These are phyloP conservation scores for Solanum chilense DNA, from an alignment of 257 asterid species.

Conservation along the genomic window DNA sequence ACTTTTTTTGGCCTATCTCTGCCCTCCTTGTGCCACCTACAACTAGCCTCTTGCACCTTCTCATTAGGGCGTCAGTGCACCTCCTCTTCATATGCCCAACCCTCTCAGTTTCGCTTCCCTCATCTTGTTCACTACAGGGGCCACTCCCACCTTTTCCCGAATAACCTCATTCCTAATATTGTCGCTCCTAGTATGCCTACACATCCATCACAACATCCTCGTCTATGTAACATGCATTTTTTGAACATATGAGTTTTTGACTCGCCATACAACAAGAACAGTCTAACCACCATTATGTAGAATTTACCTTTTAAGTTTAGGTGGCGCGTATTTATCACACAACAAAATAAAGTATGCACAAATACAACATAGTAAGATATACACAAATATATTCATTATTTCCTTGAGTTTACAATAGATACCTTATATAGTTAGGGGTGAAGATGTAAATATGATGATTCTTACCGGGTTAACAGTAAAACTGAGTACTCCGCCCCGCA, in stretches of 20 bases:
- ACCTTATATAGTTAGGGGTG: not conserved
- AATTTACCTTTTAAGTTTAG: not conserved
- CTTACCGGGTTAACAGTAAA: not conserved
- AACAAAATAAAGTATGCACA: not conserved
- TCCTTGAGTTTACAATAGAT: not conserved
- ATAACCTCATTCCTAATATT: not conserved
- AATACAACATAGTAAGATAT: not conserved
- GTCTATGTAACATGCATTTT: not conserved
- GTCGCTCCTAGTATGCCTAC: not conserved
- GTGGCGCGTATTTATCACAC: not conserved
- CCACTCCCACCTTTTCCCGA: not conserved
- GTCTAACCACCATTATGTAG: not conserved
- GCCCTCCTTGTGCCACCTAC: not conserved
- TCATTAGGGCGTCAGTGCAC: not conserved
- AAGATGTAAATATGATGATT: not conserved
- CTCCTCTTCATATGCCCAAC: not conserved
- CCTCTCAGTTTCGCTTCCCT: not conserved
- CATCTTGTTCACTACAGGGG: not conserved
- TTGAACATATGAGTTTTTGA: not conserved
- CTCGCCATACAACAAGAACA: not conserved
- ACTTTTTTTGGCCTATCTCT: not conserved
- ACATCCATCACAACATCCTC: not conserved
- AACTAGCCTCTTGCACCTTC: not conserved
- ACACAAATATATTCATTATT: not conserved
- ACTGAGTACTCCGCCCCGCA: not conserved